Evolutionary conservation across 768 basidiomycete genomes (phyloP).

Genomic region (Mycena crocata): DNA sequence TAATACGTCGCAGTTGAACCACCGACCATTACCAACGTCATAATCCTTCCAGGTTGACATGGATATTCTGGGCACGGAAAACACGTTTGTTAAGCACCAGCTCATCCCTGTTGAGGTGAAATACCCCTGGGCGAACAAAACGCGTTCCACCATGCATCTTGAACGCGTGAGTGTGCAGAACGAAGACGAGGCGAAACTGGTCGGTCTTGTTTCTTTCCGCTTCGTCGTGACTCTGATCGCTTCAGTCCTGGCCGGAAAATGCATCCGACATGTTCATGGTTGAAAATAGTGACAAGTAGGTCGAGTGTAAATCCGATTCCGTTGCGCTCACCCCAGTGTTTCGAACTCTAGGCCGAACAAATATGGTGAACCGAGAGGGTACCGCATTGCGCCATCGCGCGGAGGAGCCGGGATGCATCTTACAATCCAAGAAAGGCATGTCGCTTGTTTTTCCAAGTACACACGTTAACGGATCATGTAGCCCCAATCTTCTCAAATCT

Average conservation of each 20-base stretch:
- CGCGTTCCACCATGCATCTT: slow-evolving; percentile 44
- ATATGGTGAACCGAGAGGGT: slow-evolving; percentile 61
- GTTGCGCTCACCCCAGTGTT: background rate
- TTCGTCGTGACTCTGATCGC: background rate
- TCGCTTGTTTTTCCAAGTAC: background rate
- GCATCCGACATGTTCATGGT: slow-evolving; percentile 60
- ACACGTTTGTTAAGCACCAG: slow-evolving; percentile 60
- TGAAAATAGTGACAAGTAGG: slow-evolving; percentile 51
- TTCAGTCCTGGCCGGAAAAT: slow-evolving; percentile 50
- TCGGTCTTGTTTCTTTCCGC: slow-evolving; percentile 19
- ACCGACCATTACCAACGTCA: background rate
- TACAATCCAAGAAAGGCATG: slow-evolving; percentile 43
- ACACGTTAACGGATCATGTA: background rate
- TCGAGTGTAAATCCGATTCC: slow-evolving; percentile 9
- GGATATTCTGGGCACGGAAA: slow-evolving; percentile 61
- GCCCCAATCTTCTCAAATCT: slow-evolving; percentile 56
- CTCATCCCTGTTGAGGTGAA: slow-evolving; percentile 54
- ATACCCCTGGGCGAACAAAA: slow-evolving; percentile 60
- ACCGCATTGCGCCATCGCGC: slow-evolving; percentile 59
- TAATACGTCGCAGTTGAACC: background rate
- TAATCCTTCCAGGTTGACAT: slow-evolving; percentile 55
- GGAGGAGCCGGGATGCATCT: slow-evolving; percentile 33
- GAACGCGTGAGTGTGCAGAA: slow-evolving; percentile 52
- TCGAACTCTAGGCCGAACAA: slow-evolving; percentile 45
- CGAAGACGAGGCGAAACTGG: slow-evolving; percentile 57